Base-by-base conservation (phyloP, 2,329 filamentous ascomycete species). In the Penicillium sumatraense region DNA sequence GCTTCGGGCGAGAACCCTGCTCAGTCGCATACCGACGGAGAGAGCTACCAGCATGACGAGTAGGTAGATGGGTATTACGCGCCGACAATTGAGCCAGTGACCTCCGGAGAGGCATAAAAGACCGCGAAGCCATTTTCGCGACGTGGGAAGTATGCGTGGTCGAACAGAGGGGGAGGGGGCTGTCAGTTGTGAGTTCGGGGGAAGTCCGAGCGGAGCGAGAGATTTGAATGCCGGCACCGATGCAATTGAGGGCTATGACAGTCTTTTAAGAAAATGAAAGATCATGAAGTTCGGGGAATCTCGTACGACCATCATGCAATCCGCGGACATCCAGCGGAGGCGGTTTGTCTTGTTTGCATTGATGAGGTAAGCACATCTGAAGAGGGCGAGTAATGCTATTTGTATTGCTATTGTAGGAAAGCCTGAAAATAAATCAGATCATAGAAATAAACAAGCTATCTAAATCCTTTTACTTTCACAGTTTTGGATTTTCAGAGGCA, bases 81-180 rank as follows among this genome's bases (percentile, higher is more conserved):
- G 65, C 42, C 42, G 64, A 58, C 47, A 68, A 33, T 26, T 68
- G 71, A 44, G 54, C 54, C 11, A 73, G 53, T 26, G 71, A 68
- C 64, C 71, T 71, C 63, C 69, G 65, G 42, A 74, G 64, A 69
- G 68, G 61, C 58, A 68, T 64, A 61, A 67, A 69, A 55, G 67
- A 61, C 59, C 68, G 70, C 45, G 63, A 69, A 55, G 68, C 66
- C 72, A 74, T 75, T 36, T 58, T 67, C 46, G 23, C 53, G 27
- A 27, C 18, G 24, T 20, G 23, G 26, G 42, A 21, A 54, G 16
- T 40, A 44, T 44, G 49, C 44, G 26, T 18, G 31, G 40, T 27
- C 6, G 35, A 24, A n/a, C n/a, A n/a, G n/a, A n/a, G n/a, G n/a
- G n/a, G n/a, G n/a, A n/a, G n/a, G n/a, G n/a, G n/a, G n/a, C n/a